Base-by-base conservation (phyloP, 2,329 filamentous ascomycete genomes). In the Atkinsonella texensis region DNA sequence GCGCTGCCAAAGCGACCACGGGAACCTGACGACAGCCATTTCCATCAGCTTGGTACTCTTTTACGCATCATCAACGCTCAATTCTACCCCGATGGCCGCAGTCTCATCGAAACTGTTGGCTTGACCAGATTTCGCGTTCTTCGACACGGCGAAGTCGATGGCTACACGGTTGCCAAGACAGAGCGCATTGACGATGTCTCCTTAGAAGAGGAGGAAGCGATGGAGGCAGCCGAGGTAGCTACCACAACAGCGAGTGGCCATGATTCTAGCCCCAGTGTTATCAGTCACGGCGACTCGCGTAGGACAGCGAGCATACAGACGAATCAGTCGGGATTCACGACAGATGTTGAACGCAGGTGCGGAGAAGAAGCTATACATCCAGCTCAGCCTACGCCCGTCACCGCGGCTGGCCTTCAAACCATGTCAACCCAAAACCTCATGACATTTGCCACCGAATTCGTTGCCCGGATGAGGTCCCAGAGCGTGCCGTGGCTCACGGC, bases 161-260 rank as follows among this genome's bases (percentile, higher is more conserved):
- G 87, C 0, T 95, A 95, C 59, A 71, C 80, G 12, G 76, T 93
- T 20, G 89, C 81, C n/a, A 80, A 79, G 52, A 79, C 87, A 9
- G 84, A 93, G 63, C 79, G 84, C 4, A 70, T 95, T 35, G 84
- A 93, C 53, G 90, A 96, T 64, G 77, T 95, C n/a, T 80, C 84
- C 28, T 68, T 93, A 4, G 80, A 83, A 3, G 86, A 91, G 56
- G 89, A 95, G 65, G 89, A 93, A 61, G 75, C 77, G 0, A 69
- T 84, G 0, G 90, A 95, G 63, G 81, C 83, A 0, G 70, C 74
- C 12, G 88, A 95, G 62, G 68, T 60, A 13, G 60, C 54, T 1
- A 28, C 40, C 33, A 18, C 38, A 28, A 8, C 43, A 1, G 40
- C 3, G 8, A 38, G 12, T 17, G 39, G 57, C 11, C 50, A 48